phyloP scores from a whole-genome alignment of 768 basidiomycete genomes.

The Coprinellus micaceus region DNA sequence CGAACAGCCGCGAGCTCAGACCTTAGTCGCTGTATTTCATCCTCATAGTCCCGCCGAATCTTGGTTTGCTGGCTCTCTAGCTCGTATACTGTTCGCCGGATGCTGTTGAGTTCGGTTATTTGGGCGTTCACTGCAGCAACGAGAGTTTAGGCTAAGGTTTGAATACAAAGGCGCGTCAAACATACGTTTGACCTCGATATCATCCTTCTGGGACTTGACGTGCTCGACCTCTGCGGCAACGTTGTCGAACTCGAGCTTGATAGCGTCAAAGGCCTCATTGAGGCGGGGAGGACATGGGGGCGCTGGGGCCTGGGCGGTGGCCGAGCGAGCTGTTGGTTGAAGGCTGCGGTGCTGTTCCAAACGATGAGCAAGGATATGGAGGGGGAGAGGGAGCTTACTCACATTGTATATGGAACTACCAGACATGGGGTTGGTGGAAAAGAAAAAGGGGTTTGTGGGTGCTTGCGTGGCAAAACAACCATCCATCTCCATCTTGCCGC shows the following conservation, averaged over 20 bases:
- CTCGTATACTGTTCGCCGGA: slow-evolving; percentile 86
- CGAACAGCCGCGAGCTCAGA: slow-evolving; percentile 63
- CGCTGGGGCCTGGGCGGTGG: neutral
- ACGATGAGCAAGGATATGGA: neutral
- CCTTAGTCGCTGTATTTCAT: slow-evolving; percentile 59
- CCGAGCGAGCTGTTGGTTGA: slow-evolving; percentile 9
- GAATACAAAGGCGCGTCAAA: neutral
- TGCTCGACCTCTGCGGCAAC: slow-evolving; percentile 17
- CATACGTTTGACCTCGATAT: slow-evolving; percentile 85
- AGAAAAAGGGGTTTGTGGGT: neutral
- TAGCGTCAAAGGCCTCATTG: slow-evolving; percentile 14
- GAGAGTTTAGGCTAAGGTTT: slow-evolving; percentile 8
- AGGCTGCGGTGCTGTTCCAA: slow-evolving; percentile 7
- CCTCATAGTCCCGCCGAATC: slow-evolving; percentile 83
- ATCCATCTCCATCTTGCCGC: neutral
- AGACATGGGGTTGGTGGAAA: neutral
- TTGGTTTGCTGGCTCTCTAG: slow-evolving; percentile 86
- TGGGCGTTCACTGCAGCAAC: slow-evolving; percentile 56
- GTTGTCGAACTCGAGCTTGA: slow-evolving; percentile 14
- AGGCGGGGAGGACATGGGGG: neutral
- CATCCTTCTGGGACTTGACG: slow-evolving; percentile 78
- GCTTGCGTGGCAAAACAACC: neutral
- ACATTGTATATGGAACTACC: slow-evolving; percentile 7
- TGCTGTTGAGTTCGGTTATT: slow-evolving; percentile 85
- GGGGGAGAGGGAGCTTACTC: neutral